phyloP scores from a whole-genome alignment of 2,329 filamentous ascomycete species.

The Neonectria coccinea region DNA sequence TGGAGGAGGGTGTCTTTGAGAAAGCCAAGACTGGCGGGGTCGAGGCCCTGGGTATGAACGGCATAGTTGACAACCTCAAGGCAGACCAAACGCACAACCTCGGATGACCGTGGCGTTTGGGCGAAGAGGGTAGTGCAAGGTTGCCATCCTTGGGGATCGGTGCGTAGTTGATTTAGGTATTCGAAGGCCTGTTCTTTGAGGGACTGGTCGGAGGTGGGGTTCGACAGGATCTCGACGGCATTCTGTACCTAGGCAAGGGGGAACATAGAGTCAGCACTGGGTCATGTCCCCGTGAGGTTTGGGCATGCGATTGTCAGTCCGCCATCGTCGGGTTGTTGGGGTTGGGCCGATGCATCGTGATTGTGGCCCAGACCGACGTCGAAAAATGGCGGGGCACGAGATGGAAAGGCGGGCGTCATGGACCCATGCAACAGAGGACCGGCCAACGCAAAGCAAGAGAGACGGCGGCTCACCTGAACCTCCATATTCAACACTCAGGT shows the following conservation, averaged over 20 bases:
- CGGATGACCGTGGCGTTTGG: slow-evolving; percentile 78
- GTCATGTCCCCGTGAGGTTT: not conserved
- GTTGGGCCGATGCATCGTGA: slow-evolving; percentile 41
- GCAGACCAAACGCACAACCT: slow-evolving; percentile 88
- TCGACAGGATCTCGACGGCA: slow-evolving; percentile 94
- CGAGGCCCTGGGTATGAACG: slow-evolving; percentile 82
- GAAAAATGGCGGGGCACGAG: slow-evolving; percentile 47
- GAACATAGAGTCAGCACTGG: slow-evolving; percentile 22
- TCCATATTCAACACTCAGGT: slow-evolving; percentile 56
- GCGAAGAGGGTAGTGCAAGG: slow-evolving; percentile 89
- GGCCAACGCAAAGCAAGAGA: slow-evolving; percentile 25
- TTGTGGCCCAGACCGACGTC: slow-evolving; percentile 36
- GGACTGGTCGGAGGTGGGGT: slow-evolving; percentile 78
- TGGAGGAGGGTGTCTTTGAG: slow-evolving; percentile 85
- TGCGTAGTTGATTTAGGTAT: slow-evolving; percentile 81
- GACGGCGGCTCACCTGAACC: slow-evolving; percentile 57
- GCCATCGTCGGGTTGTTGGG: slow-evolving; percentile 27
- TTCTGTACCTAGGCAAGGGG: slow-evolving; percentile 78
- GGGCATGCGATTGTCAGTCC: slow-evolving; percentile 25
- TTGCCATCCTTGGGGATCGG: slow-evolving; percentile 89
- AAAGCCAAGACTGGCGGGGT: slow-evolving; percentile 76
- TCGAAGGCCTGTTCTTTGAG: slow-evolving; percentile 87
- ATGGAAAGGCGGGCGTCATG: slow-evolving; percentile 36
- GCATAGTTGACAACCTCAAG: slow-evolving; percentile 95
- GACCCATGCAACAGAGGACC: slow-evolving; percentile 30